Evolutionary conservation across 1,284 basidiomycete genomes (phyloP).

Genomic region (Ceratobasidium sp.): DNA sequence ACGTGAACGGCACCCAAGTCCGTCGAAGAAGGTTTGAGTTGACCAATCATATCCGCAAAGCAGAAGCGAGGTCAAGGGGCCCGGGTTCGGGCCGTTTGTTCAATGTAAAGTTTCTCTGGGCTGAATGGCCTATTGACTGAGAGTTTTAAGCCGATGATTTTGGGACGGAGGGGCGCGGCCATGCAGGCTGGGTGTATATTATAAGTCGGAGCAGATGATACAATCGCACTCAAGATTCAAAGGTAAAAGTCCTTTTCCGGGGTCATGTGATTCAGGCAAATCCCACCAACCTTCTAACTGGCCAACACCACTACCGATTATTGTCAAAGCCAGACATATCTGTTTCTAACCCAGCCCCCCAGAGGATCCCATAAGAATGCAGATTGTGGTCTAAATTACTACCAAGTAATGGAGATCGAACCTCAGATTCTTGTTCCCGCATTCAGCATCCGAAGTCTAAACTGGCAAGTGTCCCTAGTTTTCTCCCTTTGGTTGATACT

Average conservation of each 20-base stretch:
- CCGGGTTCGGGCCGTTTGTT: too few relatives aligned
- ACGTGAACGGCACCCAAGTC: too few relatives aligned
- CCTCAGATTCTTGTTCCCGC: constrained; percentile 37
- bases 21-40: too few relatives aligned
- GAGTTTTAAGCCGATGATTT: too few relatives aligned
- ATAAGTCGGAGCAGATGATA: too few relatives aligned
- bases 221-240: too few relatives aligned
- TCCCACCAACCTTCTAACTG: not conserved
- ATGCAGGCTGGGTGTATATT: too few relatives aligned
- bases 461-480: constrained; percentile 14
- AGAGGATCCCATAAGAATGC: not conserved
- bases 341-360: too few relatives aligned
- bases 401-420: constrained; percentile 9
- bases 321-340: not conserved
- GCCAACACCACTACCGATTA: constrained; percentile 7
- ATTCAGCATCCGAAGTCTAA: constrained; percentile 36
- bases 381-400: not conserved
- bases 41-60: too few relatives aligned
- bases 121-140: not conserved
- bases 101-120: not conserved
- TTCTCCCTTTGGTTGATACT: not conserved
- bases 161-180: too few relatives aligned
- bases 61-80: too few relatives aligned
- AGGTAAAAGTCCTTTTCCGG: not conserved
- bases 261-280: constrained; percentile 33